Evolutionary conservation across 2,329 filamentous ascomycete species (phyloP).

Genomic region (Fusarium piperis): DNA sequence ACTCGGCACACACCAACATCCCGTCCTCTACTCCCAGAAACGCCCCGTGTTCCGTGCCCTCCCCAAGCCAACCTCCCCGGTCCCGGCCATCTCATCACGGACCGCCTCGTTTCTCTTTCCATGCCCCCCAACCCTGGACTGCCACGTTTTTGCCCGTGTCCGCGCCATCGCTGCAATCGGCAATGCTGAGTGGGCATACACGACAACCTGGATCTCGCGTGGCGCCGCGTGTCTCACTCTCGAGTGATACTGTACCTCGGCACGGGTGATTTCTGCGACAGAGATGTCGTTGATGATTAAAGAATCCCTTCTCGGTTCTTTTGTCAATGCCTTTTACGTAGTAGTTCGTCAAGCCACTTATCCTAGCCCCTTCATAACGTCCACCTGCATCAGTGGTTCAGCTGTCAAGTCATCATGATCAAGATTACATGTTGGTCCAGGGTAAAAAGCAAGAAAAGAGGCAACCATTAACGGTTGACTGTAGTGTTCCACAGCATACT

Average conservation of each 20-base stretch:
- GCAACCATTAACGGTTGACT: not conserved
- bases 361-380: not conserved
- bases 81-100: conserved; percentile 33
- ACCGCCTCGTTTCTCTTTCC: conserved; percentile 25
- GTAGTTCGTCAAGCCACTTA: not conserved
- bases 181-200: not conserved
- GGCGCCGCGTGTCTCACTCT: conserved; percentile 3
- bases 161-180: conserved; percentile 5
- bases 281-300: not conserved
- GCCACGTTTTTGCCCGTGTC: conserved; percentile 40
- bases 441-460: not conserved
- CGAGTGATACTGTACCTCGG: not conserved
- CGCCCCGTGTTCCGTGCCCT: not conserved
- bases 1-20: not conserved
- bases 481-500: not conserved
- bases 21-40: not conserved
- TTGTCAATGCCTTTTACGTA: not conserved
- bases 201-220: not conserved
- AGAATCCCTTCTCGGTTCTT: not conserved
- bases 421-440: not conserved
- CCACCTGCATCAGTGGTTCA: too few species aligned
- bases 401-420: not conserved
- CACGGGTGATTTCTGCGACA: not conserved
- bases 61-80: conserved; percentile 5
- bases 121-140: conserved; percentile 30